phyloP scores from a whole-genome alignment of 495 filamentous ascomycete species.

The Hypoxylon lienhwacheense region DNA sequence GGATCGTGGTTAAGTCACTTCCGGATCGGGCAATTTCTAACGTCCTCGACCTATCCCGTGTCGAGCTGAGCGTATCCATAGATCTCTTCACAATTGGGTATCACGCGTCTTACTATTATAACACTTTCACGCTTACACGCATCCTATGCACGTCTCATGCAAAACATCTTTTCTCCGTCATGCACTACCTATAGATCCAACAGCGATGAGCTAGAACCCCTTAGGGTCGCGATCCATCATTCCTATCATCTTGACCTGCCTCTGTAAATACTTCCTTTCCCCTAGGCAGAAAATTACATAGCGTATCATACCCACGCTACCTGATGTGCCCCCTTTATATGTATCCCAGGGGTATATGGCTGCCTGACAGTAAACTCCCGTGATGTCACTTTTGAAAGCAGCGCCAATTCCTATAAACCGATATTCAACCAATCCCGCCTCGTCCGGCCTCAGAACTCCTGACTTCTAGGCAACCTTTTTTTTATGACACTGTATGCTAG shows the following conservation, averaged over 20 bases:
- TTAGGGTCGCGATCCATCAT: too few species aligned
- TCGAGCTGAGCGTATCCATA: neutral
- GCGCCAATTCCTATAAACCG: conserved; percentile 11
- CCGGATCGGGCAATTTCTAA: conserved; percentile 24
- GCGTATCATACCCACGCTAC: conserved; percentile 1
- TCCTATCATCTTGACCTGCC: conserved; percentile 4
- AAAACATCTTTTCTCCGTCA: too few species aligned
- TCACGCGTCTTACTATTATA: conserved; percentile 7
- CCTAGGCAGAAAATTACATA: neutral
- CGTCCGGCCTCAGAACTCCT: conserved; percentile 25
- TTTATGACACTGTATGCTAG: conserved; percentile 19
- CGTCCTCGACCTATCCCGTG: conserved; percentile 20
- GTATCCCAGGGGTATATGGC: neutral
- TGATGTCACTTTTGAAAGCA: conserved; percentile 8
- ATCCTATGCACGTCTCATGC: too few species aligned
- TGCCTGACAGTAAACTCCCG: conserved; percentile 13
- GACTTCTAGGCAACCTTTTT: conserved; percentile 21
- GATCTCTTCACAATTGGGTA: neutral
- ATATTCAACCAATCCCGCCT: conserved; percentile 3
- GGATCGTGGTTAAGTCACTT: conserved; percentile 4
- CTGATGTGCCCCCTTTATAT: neutral
- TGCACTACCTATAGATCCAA: neutral
- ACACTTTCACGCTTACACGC: too few species aligned
- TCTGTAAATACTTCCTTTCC: conserved; percentile 10
- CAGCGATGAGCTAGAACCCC: neutral